Conservation (phyloP, 441 rosid genomes). For the Erysimum pusillum region DNA sequence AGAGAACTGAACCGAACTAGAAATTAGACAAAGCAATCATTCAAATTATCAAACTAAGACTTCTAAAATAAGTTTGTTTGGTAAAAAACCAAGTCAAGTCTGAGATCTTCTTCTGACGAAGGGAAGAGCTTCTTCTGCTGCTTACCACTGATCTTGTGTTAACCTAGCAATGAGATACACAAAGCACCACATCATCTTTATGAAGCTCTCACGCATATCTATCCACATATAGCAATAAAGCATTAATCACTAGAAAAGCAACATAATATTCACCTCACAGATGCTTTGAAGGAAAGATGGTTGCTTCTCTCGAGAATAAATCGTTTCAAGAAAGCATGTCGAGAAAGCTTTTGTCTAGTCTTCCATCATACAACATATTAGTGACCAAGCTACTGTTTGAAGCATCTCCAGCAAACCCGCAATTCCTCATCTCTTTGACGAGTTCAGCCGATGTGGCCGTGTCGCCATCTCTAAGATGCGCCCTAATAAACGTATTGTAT, state of each 20-base stretch:
- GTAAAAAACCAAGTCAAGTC: too few species aligned
- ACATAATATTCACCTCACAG: too few species aligned
- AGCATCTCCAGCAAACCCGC: slow-evolving; percentile 9
- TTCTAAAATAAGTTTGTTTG: too few species aligned
- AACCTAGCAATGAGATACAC: not conserved
- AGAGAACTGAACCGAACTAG: too few species aligned
- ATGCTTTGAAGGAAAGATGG: too few species aligned
- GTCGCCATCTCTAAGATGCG: not conserved
- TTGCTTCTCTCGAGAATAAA: too few species aligned
- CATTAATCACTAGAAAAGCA: too few species aligned
- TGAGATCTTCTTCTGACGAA: too few species aligned
- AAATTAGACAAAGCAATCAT: not conserved
- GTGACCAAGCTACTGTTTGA: not conserved
- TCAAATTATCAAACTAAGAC: too few species aligned
- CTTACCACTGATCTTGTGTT: not conserved
- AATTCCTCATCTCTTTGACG: slow-evolving; percentile 12
- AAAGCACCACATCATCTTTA: not conserved
- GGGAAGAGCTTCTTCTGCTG: not conserved
- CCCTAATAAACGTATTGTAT: not conserved
- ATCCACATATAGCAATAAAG: too few species aligned
- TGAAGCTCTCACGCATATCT: too few species aligned
- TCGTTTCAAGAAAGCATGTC: slow-evolving; percentile 9
- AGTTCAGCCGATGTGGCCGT: not conserved
- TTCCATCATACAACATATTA: slow-evolving; percentile 13
- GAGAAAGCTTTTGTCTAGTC: slow-evolving; percentile 13